Evolutionary conservation across 352 stramenopile genomes (phyloP).

Genomic region (Pythium brassicae): DNA sequence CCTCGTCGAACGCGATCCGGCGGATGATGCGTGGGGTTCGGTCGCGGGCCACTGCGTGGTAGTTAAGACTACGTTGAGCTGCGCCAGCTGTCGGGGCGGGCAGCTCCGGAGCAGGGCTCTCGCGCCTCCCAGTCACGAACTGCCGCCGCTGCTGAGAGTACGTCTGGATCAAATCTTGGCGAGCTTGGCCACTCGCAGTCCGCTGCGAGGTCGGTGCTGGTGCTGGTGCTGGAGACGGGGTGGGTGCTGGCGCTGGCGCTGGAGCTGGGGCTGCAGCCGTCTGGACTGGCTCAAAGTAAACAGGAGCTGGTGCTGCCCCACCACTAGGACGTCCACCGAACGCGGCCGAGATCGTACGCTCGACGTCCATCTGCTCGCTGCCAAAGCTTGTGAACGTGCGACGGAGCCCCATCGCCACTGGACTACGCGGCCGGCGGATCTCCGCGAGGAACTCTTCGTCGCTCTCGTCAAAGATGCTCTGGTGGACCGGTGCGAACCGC

Average conservation of each 20-base stretch:
- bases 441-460: constrained; percentile 14
- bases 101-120: neutral
- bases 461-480: constrained; percentile 15
- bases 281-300: constrained; percentile 4
- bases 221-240: neutral
- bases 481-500: constrained; percentile 2
- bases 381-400: constrained; percentile 3
- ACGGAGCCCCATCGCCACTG: neutral
- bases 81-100: neutral
- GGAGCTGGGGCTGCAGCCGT: neutral
- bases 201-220: neutral
- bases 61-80: constrained; percentile 3
- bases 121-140: constrained; percentile 3
- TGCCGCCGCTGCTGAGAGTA: constrained; percentile 4
- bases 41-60: constrained; percentile 9
- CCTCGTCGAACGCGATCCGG: constrained; percentile 38
- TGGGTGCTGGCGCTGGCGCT: neutral
- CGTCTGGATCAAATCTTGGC: constrained; percentile 3
- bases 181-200: neutral
- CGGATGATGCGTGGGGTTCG: constrained; percentile 33
- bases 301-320: neutral
- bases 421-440: constrained; percentile 10
- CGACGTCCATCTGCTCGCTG: constrained; percentile 13
- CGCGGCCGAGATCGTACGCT: constrained; percentile 14
- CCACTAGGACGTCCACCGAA: constrained; percentile 12